Evolutionary conservation across 2,329 filamentous ascomycete species (phyloP).

Genomic region (Stemphylium beticola): DNA sequence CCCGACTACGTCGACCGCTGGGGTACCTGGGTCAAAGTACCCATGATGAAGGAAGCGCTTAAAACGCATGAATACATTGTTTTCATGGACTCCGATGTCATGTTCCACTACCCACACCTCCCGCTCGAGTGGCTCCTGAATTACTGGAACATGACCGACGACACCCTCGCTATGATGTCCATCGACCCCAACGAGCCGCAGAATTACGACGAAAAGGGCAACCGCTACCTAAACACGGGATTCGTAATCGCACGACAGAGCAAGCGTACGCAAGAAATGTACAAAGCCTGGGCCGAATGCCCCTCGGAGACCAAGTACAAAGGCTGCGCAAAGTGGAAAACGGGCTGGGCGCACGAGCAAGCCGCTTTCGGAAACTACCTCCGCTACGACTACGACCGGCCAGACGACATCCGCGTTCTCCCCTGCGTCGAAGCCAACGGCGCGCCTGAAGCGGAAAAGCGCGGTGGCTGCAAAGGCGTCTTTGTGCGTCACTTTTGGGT

Average conservation of each 20-base stretch:
- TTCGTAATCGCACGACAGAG: constrained; percentile 53
- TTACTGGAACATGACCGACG: constrained; percentile 55
- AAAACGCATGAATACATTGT: constrained; percentile 53
- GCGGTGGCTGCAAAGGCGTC: constrained; percentile 46
- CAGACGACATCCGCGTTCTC: constrained; percentile 47
- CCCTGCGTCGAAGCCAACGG: constrained; percentile 50
- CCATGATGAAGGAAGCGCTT: constrained; percentile 52
- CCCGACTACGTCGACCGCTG: constrained; percentile 51
- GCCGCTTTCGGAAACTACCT: constrained; percentile 49
- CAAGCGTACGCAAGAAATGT: constrained; percentile 47
- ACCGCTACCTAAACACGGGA: constrained; percentile 53
- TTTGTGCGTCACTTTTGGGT: constrained; percentile 51
- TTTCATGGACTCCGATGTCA: constrained; percentile 59
- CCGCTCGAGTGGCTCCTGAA: constrained; percentile 60
- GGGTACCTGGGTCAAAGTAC: constrained; percentile 59
- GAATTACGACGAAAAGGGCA: constrained; percentile 52
- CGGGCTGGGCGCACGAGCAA: constrained; percentile 48
- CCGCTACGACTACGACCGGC: constrained; percentile 47
- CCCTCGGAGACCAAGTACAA: constrained; percentile 44
- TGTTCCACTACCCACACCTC: constrained; percentile 55
- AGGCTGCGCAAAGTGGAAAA: constrained; percentile 46
- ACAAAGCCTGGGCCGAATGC: constrained; percentile 48
- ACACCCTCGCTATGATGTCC: constrained; percentile 56
- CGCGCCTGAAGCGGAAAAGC: constrained; percentile 41
- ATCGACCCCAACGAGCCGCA: constrained; percentile 52